Base-by-base conservation (phyloP, 2,329 filamentous ascomycete genomes). In the Cladosporium phlei region DNA sequence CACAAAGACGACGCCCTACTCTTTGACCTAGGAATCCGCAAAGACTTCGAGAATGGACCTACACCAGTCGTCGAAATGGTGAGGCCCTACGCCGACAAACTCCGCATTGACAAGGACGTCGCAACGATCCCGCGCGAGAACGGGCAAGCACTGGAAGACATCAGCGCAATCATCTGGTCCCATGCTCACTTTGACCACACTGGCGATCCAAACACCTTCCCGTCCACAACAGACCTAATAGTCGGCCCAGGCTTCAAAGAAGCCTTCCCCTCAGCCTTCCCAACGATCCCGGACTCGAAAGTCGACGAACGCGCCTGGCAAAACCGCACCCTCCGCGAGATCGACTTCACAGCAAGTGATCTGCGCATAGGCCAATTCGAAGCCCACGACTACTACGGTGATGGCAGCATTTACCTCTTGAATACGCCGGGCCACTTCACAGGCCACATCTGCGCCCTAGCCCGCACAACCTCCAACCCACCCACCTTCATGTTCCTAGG, bases 381-480 rank as follows among this genome's bases (percentile, higher is more conserved):
- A 11, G 73, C 73, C 3, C 55, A 65, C 21, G 77, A 80, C 56
- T 79, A 70, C 55, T 80, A 78, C 47, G 69, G 70, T 2, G 77
- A 80, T 54, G 76, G 76, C 0, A 71, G 65, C 16, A 75, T 80
- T 52, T 79, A 77, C 55, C 65, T 80, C 4, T 63, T 80, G 21
- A 63, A 75, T 52, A 67, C 69, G 2, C 75, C 75, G 0, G 77
- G 78, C 1, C 75, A 79, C 54, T 67, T 72, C 0, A 58, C 72
- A 3, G 74, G 72, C 1, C 74, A 77, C 53, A 59, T 76, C 16
- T 69, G 67, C 47, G 75, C 62, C 3, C 62, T 79, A 0, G 75
- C 71, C 0, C 63, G 74, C 4, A 71, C 68, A 0, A 59, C 59
- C n/a, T 51, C 55, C 6, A 46, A 54, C 12, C 55, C 55, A 4